A percentile compares a stretch with the other conserved stretches of the same genome.
Evolutionary conservation across 2,329 filamentous ascomycete genomes (phyloP).

Genomic region (Colletotrichum karsti): DNA sequence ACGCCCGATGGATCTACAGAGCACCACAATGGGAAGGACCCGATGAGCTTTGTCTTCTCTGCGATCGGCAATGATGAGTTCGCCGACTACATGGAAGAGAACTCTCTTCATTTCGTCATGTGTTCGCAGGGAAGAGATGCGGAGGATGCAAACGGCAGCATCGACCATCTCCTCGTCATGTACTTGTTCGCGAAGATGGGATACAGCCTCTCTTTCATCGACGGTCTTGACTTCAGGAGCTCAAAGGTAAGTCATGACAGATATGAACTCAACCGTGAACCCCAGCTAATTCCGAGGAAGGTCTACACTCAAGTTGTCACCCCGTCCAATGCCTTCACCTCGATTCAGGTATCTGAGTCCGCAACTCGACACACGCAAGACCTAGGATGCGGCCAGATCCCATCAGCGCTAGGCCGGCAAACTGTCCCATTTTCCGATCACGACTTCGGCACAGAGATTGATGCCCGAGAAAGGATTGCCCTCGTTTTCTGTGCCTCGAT

Average conservation of each 20-base stretch:
- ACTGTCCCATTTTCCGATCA: not conserved
- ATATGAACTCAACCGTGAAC: not conserved
- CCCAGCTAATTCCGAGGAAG: not conserved
- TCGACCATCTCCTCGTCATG: slow-evolving; percentile 55
- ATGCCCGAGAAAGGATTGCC: not conserved
- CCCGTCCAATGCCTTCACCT: not conserved
- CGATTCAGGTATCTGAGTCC: not conserved
- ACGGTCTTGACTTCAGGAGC: slow-evolving; percentile 69
- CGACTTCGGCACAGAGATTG: not conserved
- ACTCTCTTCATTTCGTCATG: slow-evolving; percentile 73
- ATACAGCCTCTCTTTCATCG: slow-evolving; percentile 70
- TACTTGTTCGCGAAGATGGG: slow-evolving; percentile 62
- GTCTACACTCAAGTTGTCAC: not conserved
- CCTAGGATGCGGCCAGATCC: not conserved
- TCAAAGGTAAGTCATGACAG: slow-evolving; percentile 59
- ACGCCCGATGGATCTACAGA: slow-evolving; percentile 39
- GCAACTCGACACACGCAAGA: not conserved
- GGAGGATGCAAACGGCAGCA: not conserved
- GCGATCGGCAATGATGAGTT: slow-evolving; percentile 49
- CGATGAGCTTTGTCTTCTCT: slow-evolving; percentile 11
- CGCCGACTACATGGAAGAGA: slow-evolving; percentile 58
- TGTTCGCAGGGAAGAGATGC: not conserved
- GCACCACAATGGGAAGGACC: slow-evolving; percentile 53
- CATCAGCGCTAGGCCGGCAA: not conserved
- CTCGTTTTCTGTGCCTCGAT: not conserved